phyloP scores from a whole-genome alignment of 2,329 filamentous ascomycete genomes.

The Endothia cerciana region DNA sequence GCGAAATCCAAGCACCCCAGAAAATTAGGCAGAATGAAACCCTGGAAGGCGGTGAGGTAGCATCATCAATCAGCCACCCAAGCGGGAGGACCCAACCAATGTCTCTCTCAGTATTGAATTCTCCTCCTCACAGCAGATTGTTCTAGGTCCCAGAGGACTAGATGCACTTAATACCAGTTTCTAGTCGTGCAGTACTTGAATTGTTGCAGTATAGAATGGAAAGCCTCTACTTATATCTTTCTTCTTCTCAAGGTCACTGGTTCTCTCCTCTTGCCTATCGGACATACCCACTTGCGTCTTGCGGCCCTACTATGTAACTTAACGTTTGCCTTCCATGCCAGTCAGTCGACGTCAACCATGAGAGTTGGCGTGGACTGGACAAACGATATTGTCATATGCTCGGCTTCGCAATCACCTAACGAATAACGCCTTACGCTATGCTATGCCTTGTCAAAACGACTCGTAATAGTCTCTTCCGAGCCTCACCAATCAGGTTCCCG shows the following conservation, averaged over 20 bases:
- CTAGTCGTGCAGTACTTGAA: neutral
- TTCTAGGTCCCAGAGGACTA: too few species aligned
- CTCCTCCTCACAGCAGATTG: too few species aligned
- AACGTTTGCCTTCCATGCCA: neutral
- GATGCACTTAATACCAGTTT: neutral
- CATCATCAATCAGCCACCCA: neutral
- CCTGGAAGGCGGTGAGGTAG: neutral
- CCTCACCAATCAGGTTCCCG: neutral
- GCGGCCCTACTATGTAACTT: neutral
- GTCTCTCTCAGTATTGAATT: too few species aligned
- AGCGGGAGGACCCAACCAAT: too few species aligned
- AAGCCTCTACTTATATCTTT: neutral
- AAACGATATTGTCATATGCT: neutral
- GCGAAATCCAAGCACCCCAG: constrained; percentile 10
- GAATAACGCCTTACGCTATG: constrained; percentile 26
- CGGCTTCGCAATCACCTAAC: constrained; percentile 14
- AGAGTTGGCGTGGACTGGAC: neutral
- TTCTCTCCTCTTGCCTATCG: neutral
- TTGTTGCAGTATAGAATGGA: neutral
- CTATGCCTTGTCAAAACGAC: constrained; percentile 3
- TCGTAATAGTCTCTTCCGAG: neutral
- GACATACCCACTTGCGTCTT: neutral
- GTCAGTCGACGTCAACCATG: neutral
- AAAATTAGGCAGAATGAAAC: constrained; percentile 5
- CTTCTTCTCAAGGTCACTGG: neutral